Percentiles rank a stretch among this genome's conserved stretches.
Conservation (phyloP, 1,284 basidiomycete genomes). For the Hypsizygus ulmarius region DNA sequence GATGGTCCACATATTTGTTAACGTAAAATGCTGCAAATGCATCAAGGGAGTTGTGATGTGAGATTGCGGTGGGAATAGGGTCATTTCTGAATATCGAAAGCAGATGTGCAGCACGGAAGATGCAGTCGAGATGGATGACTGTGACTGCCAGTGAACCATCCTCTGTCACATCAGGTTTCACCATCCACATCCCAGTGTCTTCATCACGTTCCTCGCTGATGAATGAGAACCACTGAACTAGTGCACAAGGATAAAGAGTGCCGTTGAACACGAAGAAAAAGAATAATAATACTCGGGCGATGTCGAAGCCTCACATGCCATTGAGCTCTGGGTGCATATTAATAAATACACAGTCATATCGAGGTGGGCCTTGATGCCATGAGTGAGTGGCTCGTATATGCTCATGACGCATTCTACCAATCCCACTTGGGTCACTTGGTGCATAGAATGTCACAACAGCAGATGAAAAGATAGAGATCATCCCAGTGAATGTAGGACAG, state of each 20-base stretch:
- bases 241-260: slow-evolving; percentile 24
- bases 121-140: slow-evolving; percentile 3
- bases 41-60: slow-evolving; percentile 1
- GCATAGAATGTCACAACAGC: slow-evolving; percentile 19
- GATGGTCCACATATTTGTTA: slow-evolving; percentile 8
- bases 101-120: slow-evolving; percentile 1
- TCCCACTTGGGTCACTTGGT: slow-evolving; percentile 21
- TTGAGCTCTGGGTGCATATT: slow-evolving; percentile 9
- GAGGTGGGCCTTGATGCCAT: slow-evolving; percentile 17
- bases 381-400: slow-evolving; percentile 15
- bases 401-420: slow-evolving; percentile 20
- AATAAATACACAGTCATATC: slow-evolving; percentile 26
- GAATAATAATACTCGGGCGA: slow-evolving; percentile 22
- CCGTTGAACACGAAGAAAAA: slow-evolving; percentile 23
- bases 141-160: neutral
- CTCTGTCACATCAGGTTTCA: slow-evolving; percentile 12
- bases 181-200: slow-evolving; percentile 21
- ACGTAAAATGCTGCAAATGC: neutral
- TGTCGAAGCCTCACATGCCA: slow-evolving; percentile 21
- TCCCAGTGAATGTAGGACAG: neutral
- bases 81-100: neutral
- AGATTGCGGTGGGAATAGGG: neutral
- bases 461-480: slow-evolving; percentile 11
- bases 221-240: slow-evolving; percentile 15
- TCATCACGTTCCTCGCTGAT: slow-evolving; percentile 10